Base-by-base conservation (phyloP, 176 grass and related monocot species). In the Paspalum notatum region DNA sequence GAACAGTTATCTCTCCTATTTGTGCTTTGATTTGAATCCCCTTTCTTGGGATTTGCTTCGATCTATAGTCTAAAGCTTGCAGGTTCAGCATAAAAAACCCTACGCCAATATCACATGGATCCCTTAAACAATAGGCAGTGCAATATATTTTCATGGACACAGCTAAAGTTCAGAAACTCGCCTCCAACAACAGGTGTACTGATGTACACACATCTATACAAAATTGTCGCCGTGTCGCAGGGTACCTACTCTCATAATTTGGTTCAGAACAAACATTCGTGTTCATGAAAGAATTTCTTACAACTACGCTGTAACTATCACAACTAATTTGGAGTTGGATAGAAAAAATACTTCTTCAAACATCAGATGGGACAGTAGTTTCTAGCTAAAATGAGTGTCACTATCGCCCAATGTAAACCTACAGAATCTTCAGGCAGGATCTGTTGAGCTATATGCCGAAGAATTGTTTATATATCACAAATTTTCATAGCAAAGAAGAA, bases 371-470 rank as follows among this genome's bases (percentile, higher is more conserved):
- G 47, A 24, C 16, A 22, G n/a, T 32, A 32, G 32, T 72, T 60
- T 69, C 62, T 22, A 26, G 45, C 9, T 25, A 59, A 53, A 46
- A 27, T 5, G 10, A 27, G 50, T 18, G 80, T 88, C 80, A 74
- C 22, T 74, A 52, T 88, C 75, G 3, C 17, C 46, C 73, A 83
- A 78, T 72, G 22, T 69, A 70, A 5, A 37, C 32, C 74, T 74
- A 83, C 76, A 68, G 86, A 84, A 89, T 89, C 75, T 89, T 84
- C 24, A 62, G 76, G 47, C 51, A 55, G 81, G 62, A 66, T 64
- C 60, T 80, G 60, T 38, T 75, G 77, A 75, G 52, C 64, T 69
- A 48, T 26, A 60, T 8, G 16, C 32, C 14, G 43, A 24, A 24
- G 18, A 54, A 37, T 72, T 83, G 38, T 62, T 72, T 79, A 72